Conservation (phyloP, 2,329 filamentous ascomycete species). For the Claviceps capensis region DNA sequence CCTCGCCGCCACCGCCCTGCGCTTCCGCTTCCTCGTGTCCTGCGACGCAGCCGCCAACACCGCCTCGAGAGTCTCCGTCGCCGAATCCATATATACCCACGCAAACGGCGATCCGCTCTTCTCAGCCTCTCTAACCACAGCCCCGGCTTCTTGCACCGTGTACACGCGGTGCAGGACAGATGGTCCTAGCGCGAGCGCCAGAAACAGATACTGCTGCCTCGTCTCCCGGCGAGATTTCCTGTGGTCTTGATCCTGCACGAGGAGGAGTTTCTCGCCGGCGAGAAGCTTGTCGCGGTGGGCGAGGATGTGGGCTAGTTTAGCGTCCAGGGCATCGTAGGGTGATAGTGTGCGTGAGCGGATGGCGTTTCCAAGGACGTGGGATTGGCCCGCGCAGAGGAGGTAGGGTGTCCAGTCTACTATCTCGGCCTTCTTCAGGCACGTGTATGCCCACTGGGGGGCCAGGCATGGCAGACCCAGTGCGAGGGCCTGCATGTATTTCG, state of each 20-base stretch:
- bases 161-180: constrained; percentile 47
- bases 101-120: constrained; percentile 41
- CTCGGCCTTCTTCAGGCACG: constrained; percentile 48
- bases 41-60: constrained; percentile 25
- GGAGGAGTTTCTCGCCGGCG: constrained; percentile 49
- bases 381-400: constrained; percentile 73
- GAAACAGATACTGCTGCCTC: constrained; percentile 62
- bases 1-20: constrained; percentile 17
- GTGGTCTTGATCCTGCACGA: constrained; percentile 37
- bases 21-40: constrained; percentile 25
- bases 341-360: constrained; percentile 59
- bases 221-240: constrained; percentile 47
- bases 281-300: constrained; percentile 49
- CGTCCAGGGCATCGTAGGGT: constrained; percentile 43
- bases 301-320: constrained; percentile 44
- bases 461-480: constrained; percentile 81
- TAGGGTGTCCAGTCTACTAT: constrained; percentile 69
- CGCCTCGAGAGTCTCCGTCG: constrained; percentile 37
- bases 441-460: constrained; percentile 64
- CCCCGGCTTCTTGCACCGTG: constrained; percentile 51
- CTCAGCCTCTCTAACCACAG: constrained; percentile 38
- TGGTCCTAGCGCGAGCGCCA: constrained; percentile 67
- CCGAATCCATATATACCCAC: constrained; percentile 68
- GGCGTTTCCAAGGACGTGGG: constrained; percentile 60
- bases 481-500: constrained; percentile 90